Percentiles rank a stretch among this genome's conserved stretches.
Conservation (phyloP, 345 rosid genomes). For the Arabidopsis arenosa region DNA sequence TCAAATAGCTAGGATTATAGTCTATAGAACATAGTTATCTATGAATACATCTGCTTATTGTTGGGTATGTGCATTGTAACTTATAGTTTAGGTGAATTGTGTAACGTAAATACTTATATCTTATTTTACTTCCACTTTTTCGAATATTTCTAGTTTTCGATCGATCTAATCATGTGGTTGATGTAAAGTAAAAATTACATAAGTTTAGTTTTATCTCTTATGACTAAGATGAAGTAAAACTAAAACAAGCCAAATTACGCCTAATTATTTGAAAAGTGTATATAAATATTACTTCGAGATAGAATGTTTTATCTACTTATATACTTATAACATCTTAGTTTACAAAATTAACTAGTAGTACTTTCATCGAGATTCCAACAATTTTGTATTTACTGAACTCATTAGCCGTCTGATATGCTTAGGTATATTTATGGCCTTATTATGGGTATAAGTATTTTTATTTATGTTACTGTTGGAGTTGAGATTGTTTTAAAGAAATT, state of each 20-base stretch:
- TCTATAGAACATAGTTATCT: too few relatives aligned
- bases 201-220: neutral
- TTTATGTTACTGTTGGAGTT: neutral
- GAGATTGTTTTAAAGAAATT: neutral
- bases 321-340: too few relatives aligned
- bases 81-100: too few relatives aligned
- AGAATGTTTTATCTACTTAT: too few relatives aligned
- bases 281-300: neutral
- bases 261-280: neutral
- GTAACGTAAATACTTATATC: too few relatives aligned
- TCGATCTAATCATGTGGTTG: too few relatives aligned
- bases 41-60: too few relatives aligned
- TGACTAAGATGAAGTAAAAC: neutral
- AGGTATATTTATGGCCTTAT: too few relatives aligned
- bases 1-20: too few relatives aligned
- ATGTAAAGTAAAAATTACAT: neutral
- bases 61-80: too few relatives aligned
- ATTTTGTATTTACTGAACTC: conserved; percentile 1
- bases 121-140: too few relatives aligned
- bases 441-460: neutral
- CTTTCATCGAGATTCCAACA: neutral
- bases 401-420: neutral
- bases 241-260: neutral
- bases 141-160: too few relatives aligned
- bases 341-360: neutral